Evolutionary conservation across 1,284 basidiomycete species (phyloP), one percentile per base, ranked within the genome.

Genomic region (Leccinum solheimii): DNA sequence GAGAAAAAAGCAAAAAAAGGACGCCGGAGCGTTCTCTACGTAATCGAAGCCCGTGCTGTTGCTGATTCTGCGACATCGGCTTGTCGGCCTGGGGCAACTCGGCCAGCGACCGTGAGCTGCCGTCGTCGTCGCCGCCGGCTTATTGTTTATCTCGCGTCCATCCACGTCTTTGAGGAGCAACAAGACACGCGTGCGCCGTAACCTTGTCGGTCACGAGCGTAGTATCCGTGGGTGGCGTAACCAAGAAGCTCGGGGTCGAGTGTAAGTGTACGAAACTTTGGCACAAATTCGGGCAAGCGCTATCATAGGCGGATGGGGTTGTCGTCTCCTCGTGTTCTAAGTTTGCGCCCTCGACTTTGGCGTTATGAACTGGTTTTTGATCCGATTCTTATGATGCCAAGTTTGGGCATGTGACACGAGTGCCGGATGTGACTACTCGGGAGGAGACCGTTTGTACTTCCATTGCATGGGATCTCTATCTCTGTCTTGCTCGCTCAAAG

Each of bases 401-500:
- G 36, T 38, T 26, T 58, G 59, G 59, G 40, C 3, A 32, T 55
- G 32, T 34, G 60, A 43, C 23, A 51, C 9, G 14, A 26, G 21
- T 11, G 21, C 30, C 40, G 48, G 26, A 11, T 19, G 36, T 21
- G 55, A 45, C 13, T n/a, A 23, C 19, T 23, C 13, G 13, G 23
- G n/a, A 34, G 8, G 21, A 21, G 14, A 26, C 11, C 34, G n/a
- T 45, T 14, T 40, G 38, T 8, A 26, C 49, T 50, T 50, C 49
- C 49, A 50, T 23, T 45, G 48, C 48, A 23, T 26, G 8, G 23
- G 23, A 50, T 50, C 48, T 45, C 5, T 19, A 43, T 19, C 40
- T 11, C n/a, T 49, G 7, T 19, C 26, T 50, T 11, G 32, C 13
- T 55, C 64, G 66, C 55, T 26, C 21, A n/a, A n/a, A 68, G 21